phyloP scores from a whole-genome alignment of 108 stramenopile genomes.

The Cyclotella baltica region DNA sequence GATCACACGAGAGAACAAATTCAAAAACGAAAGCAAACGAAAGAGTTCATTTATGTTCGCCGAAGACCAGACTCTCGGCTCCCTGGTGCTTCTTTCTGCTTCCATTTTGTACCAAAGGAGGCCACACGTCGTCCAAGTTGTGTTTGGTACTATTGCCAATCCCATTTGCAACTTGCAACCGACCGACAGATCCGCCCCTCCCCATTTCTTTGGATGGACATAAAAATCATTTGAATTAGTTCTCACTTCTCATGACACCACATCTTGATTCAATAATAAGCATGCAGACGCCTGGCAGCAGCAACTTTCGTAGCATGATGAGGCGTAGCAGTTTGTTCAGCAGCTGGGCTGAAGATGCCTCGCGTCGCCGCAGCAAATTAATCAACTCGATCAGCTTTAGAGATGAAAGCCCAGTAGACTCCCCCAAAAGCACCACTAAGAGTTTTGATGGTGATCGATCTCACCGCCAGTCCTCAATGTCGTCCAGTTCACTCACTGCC shows the following conservation, averaged over 20 bases:
- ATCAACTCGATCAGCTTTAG: neutral
- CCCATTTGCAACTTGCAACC: too few relatives aligned
- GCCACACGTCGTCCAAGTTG: too few relatives aligned
- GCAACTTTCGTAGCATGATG: neutral
- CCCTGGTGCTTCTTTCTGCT: too few relatives aligned
- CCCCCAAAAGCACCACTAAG: neutral
- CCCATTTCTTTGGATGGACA: too few relatives aligned
- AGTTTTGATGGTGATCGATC: neutral
- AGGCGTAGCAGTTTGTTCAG: neutral
- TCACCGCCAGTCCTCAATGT: neutral
- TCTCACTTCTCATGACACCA: neutral
- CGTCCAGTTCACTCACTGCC: neutral
- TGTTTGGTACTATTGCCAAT: too few relatives aligned
- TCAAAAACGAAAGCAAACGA: too few relatives aligned
- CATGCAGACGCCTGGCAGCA: conserved; percentile 9
- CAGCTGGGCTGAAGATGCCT: conserved; percentile 1
- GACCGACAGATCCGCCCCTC: neutral
- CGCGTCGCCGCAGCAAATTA: neutral
- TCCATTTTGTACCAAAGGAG: too few relatives aligned
- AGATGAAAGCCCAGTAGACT: neutral
- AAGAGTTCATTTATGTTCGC: too few relatives aligned
- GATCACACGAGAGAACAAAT: too few relatives aligned
- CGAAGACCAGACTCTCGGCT: too few relatives aligned
- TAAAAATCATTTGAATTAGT: too few relatives aligned
- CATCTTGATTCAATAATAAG: neutral